These are phyloP conservation scores for Coemansia sp. DNA, from an alignment of 192 early-diverging fungal genomes.

Conservation along the genomic window DNA sequence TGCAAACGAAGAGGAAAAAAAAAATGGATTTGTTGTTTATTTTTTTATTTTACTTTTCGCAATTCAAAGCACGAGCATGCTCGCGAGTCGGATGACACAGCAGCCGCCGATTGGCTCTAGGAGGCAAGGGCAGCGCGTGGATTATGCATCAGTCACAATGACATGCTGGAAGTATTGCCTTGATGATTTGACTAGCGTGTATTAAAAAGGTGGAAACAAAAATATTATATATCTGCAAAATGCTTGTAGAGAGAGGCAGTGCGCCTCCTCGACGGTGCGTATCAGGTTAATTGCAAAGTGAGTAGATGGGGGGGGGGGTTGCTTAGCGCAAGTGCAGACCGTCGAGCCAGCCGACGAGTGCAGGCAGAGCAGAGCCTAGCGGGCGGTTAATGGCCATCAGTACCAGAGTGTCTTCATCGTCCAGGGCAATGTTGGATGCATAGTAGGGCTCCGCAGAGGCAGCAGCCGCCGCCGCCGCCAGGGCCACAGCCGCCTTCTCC, in stretches of 20 bases:
- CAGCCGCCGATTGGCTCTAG: too few relatives aligned
- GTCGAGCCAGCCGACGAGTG: conserved; percentile 47
- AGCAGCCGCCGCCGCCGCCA: conserved; percentile 4
- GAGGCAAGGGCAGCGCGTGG: too few relatives aligned
- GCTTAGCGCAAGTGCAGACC: conserved; percentile 38
- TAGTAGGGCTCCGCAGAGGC: conserved; percentile 1
- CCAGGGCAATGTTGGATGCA: not conserved
- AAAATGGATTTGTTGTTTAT: too few relatives aligned
- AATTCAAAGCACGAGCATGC: too few relatives aligned
- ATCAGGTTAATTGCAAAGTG: not conserved
- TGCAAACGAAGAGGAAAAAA: not conserved
- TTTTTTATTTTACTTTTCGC: not conserved
- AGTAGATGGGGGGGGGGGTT: not conserved
- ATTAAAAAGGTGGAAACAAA: conserved; percentile 9
- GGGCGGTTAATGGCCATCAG: conserved; percentile 21
- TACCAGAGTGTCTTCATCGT: not conserved
- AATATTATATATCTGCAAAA: not conserved
- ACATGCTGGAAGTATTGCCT: too few relatives aligned
- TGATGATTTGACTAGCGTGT: too few relatives aligned
- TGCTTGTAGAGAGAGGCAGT: too few relatives aligned
- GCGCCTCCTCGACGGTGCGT: too few relatives aligned
- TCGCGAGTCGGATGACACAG: too few relatives aligned
- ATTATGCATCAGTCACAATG: too few relatives aligned
- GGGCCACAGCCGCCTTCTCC: conserved; percentile 14
- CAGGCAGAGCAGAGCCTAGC: conserved; percentile 10